Evolutionary conservation across 106 monocot genomes (phyloP).

Genomic region (Allium fistulosum): DNA sequence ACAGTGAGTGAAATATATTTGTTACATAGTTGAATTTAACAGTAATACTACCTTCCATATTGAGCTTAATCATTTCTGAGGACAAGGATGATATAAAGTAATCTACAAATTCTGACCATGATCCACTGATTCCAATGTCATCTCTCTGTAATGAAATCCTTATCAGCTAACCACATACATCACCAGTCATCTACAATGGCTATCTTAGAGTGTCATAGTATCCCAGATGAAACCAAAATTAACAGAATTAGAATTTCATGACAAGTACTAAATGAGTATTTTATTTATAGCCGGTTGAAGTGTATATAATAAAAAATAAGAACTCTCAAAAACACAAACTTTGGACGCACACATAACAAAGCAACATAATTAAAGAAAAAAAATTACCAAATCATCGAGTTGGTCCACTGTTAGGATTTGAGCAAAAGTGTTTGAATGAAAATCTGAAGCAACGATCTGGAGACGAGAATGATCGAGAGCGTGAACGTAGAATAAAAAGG

Average conservation of each 20-base stretch:
- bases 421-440: constrained; percentile 35
- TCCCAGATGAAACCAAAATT: too few relatives aligned
- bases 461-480: constrained; percentile 25
- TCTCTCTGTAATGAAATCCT: constrained; percentile 38
- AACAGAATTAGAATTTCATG: too few relatives aligned
- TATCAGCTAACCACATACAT: neutral
- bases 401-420: constrained; percentile 28
- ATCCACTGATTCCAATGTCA: constrained; percentile 66
- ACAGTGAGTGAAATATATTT: too few relatives aligned
- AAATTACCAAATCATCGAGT: constrained; percentile 46
- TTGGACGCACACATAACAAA: too few relatives aligned
- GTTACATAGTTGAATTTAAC: too few relatives aligned
- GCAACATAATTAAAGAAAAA: too few relatives aligned
- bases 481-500: constrained; percentile 38
- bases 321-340: neutral
- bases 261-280: too few relatives aligned
- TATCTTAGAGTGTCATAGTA: too few relatives aligned
- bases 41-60: constrained; percentile 8
- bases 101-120: constrained; percentile 62
- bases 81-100: constrained; percentile 52
- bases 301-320: neutral
- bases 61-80: constrained; percentile 35
- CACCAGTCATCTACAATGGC: too few relatives aligned
- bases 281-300: too few relatives aligned
- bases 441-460: constrained; percentile 37